These are phyloP conservation scores for Homolaphlyctis polyrhiza DNA, from an alignment of 371 early-diverging fungal species.

Conservation along the genomic window DNA sequence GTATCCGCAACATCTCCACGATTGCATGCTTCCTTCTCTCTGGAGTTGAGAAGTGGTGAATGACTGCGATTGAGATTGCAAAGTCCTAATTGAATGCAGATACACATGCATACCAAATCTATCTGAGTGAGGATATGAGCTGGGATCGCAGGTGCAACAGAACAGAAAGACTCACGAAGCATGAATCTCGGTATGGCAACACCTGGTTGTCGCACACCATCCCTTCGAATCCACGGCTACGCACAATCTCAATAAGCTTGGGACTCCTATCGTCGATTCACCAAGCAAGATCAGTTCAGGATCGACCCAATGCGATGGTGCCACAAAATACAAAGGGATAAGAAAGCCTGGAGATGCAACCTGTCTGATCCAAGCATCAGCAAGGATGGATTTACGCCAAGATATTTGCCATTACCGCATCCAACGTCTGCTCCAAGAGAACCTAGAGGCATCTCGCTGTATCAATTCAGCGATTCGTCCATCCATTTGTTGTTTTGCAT, in stretches of 20 bases:
- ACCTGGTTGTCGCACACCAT: slow-evolving; percentile 78
- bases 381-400: slow-evolving; percentile 74
- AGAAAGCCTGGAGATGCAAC: slow-evolving; percentile 28
- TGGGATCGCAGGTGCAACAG: neutral
- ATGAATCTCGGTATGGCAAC: slow-evolving; percentile 65
- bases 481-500: too few relatives aligned
- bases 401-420: slow-evolving; percentile 97
- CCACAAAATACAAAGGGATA: too few relatives aligned
- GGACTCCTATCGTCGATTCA: slow-evolving; percentile 49
- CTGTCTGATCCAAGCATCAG: slow-evolving; percentile 81
- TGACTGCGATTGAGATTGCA: slow-evolving; percentile 91
- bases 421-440: slow-evolving; percentile 91
- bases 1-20: slow-evolving; percentile 68
- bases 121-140: neutral
- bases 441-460: slow-evolving; percentile 48
- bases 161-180: slow-evolving; percentile 58
- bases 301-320: neutral
- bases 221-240: slow-evolving; percentile 72
- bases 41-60: slow-evolving; percentile 86
- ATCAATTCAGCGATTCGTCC: neutral
- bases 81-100: slow-evolving; percentile 83
- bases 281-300: neutral
- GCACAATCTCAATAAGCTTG: slow-evolving; percentile 72
- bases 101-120: neutral
- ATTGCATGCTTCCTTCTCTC: slow-evolving; percentile 70